These are phyloP conservation scores for Aspergillus sp. DNA, from an alignment of 2,329 filamentous ascomycete genomes.

Conservation along the genomic window DNA sequence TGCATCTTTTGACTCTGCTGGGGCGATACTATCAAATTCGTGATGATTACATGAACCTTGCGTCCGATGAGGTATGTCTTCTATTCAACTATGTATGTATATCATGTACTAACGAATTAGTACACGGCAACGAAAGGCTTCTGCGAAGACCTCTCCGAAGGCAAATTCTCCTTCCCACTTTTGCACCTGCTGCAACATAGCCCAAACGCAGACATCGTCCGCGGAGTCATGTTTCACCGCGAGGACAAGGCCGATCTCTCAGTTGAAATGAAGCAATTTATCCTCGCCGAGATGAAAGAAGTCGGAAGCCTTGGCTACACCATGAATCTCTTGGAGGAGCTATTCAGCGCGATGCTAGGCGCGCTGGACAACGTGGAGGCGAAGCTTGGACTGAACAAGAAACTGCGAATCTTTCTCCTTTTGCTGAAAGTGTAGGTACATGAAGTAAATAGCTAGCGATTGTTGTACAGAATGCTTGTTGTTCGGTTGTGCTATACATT, in stretches of 20 bases:
- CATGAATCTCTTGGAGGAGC: neutral
- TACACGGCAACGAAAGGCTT: slow-evolving; percentile 48
- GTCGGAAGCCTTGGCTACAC: slow-evolving; percentile 5
- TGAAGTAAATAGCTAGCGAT: neutral
- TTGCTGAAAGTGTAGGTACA: slow-evolving; percentile 9
- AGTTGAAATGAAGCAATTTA: slow-evolving; percentile 1
- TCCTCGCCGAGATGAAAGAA: slow-evolving; percentile 9
- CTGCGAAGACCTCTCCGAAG: slow-evolving; percentile 49
- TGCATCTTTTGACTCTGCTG: slow-evolving; percentile 22
- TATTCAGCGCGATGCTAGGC: neutral
- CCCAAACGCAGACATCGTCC: neutral
- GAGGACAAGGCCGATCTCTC: neutral
- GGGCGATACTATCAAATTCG: slow-evolving; percentile 35
- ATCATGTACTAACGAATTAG: slow-evolving; percentile 14
- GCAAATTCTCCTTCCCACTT: slow-evolving; percentile 46
- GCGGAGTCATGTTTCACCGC: neutral
- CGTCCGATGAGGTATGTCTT: slow-evolving; percentile 21
- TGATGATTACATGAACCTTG: slow-evolving; percentile 36
- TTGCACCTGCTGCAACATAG: slow-evolving; percentile 15
- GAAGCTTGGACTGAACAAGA: neutral
- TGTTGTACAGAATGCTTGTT: neutral
- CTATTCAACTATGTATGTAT: neutral
- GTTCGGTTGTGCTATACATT: neutral
- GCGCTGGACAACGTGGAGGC: neutral
- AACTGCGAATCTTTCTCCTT: neutral